Base-by-base conservation (phyloP, 1,284 basidiomycete species). In the Cystobasidiaceae sp. region DNA sequence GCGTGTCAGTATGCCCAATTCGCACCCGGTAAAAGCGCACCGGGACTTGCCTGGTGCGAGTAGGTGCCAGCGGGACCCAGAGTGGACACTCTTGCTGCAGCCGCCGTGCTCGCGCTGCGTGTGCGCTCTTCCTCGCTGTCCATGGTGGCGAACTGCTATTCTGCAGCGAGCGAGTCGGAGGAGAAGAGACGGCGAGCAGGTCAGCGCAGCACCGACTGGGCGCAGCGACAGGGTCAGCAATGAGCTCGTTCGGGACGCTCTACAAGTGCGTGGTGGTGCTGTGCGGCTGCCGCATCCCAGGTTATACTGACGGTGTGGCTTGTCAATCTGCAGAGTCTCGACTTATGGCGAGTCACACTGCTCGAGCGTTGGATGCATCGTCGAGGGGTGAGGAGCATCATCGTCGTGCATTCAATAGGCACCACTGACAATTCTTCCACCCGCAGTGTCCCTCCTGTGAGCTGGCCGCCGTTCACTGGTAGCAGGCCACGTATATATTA, bases 261-360 rank as follows among this genome's bases (percentile, higher is more conserved):
- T 68, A 59, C 56, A 55, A 49, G 61, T 64, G 41, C 4, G 58
- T 51, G 33, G 25, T n/a, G 33, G 30, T 2, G 48, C 6, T 2
- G 11, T 27, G 23, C 39, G 2, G 21, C n/a, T 7, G 48, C 6
- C 4, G 19, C 28, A 33, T n/a, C 11, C n/a, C 7, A 28, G 34
- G 5, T 55, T n/a, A n/a, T 21, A 27, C 34, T 55, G 46, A 30
- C 58, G 11, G 13, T 30, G 17, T 44, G 3, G 27, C 11, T 37
- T 69, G 75, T 46, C 39, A 89, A 92, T n/a, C n/a, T 84, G 90
- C 81, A 85, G 92, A 58, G 94, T 98, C 43, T 93, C 93, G 67
- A 99, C 96, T 68, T 98, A 90, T 76, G 96, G 96, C 70, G 96
- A 99, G 81, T 92, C 89, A 68, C 96, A 99, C 77, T 97, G 96